A percentile compares a stretch with the other conserved stretches of the same genome.
phyloP scores from a whole-genome alignment of 1,139 yeast species.

The Kurtzmaniella natalensis region DNA sequence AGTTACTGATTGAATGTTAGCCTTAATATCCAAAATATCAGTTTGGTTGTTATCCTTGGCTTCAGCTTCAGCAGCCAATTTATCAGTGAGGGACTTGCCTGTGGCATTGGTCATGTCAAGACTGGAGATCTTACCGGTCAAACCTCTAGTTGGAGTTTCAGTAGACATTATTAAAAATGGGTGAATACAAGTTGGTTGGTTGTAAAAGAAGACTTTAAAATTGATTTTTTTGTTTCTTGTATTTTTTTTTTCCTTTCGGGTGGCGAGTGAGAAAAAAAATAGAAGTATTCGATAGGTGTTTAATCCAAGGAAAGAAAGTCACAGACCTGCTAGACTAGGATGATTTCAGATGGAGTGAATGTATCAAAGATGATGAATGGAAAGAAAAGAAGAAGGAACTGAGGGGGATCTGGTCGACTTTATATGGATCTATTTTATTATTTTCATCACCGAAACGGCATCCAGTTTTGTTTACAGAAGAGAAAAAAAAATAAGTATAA shows the following conservation, averaged over 20 bases:
- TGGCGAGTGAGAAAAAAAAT: neutral
- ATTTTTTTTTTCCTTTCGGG: neutral
- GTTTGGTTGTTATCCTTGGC: conserved; percentile 35
- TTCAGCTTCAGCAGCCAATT: conserved; percentile 44
- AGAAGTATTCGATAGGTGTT: no score
- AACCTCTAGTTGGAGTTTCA: conserved; percentile 48
- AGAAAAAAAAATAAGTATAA: neutral
- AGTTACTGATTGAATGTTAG: conserved; percentile 7
- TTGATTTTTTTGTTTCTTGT: neutral
- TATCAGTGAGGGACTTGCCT: conserved; percentile 41
- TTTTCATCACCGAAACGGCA: conserved; percentile 2
- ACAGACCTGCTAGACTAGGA: neutral
- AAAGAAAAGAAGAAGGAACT: neutral
- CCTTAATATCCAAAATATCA: conserved; percentile 13
- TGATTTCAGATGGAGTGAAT: neutral
- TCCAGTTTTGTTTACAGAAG: conserved; percentile 2
- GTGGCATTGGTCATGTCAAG: conserved; percentile 30
- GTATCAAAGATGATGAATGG: no score
- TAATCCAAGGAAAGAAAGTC: neutral
- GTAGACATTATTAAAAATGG: conserved; percentile 25
- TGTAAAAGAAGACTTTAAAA: no score
- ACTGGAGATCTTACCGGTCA: conserved; percentile 43
- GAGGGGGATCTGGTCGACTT: neutral
- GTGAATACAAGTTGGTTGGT: neutral
- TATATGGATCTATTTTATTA: neutral